phyloP scores from a whole-genome alignment of 306 rosid genomes.

The Oxytropis ochrocephala region DNA sequence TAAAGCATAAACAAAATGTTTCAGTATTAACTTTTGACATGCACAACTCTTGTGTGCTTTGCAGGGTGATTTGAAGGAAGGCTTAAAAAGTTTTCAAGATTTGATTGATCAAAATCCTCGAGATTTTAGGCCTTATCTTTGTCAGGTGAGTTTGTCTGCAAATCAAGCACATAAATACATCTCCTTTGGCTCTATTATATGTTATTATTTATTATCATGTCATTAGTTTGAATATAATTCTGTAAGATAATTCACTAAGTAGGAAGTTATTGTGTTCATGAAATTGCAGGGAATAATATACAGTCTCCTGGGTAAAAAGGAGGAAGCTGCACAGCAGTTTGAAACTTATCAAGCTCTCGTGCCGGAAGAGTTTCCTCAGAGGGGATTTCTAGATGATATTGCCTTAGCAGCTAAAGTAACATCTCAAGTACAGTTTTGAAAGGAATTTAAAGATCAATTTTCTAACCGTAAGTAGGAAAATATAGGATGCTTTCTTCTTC shows the following conservation, averaged over 20 bases:
- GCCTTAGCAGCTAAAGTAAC: slow-evolving; percentile 58
- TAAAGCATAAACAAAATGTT: not conserved
- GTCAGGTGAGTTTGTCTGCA: slow-evolving; percentile 54
- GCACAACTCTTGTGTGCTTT: slow-evolving; percentile 18
- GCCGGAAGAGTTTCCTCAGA: slow-evolving; percentile 85
- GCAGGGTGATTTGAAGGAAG: slow-evolving; percentile 82
- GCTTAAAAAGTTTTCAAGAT: slow-evolving; percentile 58
- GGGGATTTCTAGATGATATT: slow-evolving; percentile 78
- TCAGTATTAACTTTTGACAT: not conserved
- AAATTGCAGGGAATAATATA: slow-evolving; percentile 77
- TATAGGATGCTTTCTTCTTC: not conserved
- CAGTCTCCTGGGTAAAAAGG: slow-evolving; percentile 61
- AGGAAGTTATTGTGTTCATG: not conserved
- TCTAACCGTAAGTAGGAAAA: slow-evolving; percentile 32
- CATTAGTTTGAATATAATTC: not conserved
- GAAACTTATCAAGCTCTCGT: slow-evolving; percentile 64
- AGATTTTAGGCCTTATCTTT: slow-evolving; percentile 92
- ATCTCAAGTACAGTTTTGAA: slow-evolving; percentile 49
- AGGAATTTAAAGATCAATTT: slow-evolving; percentile 45
- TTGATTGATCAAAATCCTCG: slow-evolving; percentile 66
- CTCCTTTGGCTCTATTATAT: not conserved
- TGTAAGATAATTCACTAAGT: not conserved
- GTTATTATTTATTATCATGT: not conserved
- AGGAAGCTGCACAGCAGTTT: slow-evolving; percentile 77
- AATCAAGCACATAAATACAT: too few relatives aligned